Base-by-base conservation (phyloP, 345 rosid species). In the Eutrema heterophyllum region DNA sequence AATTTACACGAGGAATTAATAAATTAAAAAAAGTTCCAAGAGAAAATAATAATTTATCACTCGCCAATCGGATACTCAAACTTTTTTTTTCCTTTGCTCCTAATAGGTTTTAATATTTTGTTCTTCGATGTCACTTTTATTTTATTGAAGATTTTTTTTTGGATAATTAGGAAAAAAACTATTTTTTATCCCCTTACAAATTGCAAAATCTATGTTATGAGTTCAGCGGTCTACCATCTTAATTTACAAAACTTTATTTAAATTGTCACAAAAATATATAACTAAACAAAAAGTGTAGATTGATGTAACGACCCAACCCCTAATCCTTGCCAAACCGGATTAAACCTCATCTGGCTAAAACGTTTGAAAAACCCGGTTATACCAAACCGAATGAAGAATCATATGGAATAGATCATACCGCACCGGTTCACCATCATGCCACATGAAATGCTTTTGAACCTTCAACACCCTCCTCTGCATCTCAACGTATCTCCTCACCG, bases 361-460 rank as follows among this genome's bases (percentile, higher is more conserved):
- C 39, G 83, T 67, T 71, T 82, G 92, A 51, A 85, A 84, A 60
- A 93, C 80, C 73, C 96, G 83, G 68, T 78, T 88, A 83, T 84
- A 81, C 98, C 97, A 90, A 61, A 88, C 76, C 0, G 98, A 88
- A 70, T 90, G 93, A 74, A 90, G 97, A 52, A 86, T 80, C 95
- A 87, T 93, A 80, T 93, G 91, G 59, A 93, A 90, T 43, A 88
- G 7, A 70, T 93, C 98, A 53, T 83, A 87, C 73, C 85, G 89
- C 64, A 81, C 35, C 26, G 96, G 93, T 13, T 70, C 80, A 74
- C 18, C 72, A 77, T 83, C 87, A 67, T 86, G 97, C 98, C 98
- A 93, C 64, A 87, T 78, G 81, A 93, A 93, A 84, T 93, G 98
- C 75, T 72, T 78, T 49, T 90, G 97, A 46, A 87, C 92, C 82